Base-by-base conservation (phyloP, 2,329 filamentous ascomycete species). In the Xylogone sp. region DNA sequence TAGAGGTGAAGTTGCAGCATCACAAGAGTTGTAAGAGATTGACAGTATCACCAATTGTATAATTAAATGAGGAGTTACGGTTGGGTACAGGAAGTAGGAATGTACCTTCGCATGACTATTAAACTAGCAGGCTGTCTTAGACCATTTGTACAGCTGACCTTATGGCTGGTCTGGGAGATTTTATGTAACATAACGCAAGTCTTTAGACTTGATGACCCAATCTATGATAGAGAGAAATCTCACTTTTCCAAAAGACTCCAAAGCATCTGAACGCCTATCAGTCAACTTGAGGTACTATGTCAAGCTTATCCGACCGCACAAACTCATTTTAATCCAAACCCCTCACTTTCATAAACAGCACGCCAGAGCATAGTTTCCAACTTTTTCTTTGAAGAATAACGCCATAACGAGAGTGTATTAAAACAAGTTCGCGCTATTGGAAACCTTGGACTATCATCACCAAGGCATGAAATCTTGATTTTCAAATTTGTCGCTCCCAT, bases 341-440 rank as follows among this genome's bases (percentile, higher is more conserved):
- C 92, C 68, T 96, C 90, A 63, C 91, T 95, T 69, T 92, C 90
- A 57, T 83, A 75, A n/a, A 96, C 90, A 3, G 92, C 92, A 56
- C 82, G 81, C 90, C 91, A 96, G 27, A 97, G 72, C 73, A 84
- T 83, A 48, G 69, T 71, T 67, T 90, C 86, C 53, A 96, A 68
- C 58, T 81, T 84, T 64, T 84, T 77, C 59, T 77, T 82, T 3
- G 80, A 83, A 31, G 69, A 66, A 68, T 93, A 96, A 44, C 82
- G 79, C 71, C 86, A 93, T 52, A 97, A 71, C 3, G 86, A 84
- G 56, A 97, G 65, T 67, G 86, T 83, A 66, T 96, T 96, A 71
- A 97, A 97, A 68, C 92, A 97, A 7, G 92, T 97, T 62, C 91
- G 81, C 18, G 92, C 92, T 19, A 90, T 87, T 1, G 92, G 92